These are phyloP conservation scores for Dryas drummondii DNA, from an alignment of 306 rosid species.

Conservation along the genomic window DNA sequence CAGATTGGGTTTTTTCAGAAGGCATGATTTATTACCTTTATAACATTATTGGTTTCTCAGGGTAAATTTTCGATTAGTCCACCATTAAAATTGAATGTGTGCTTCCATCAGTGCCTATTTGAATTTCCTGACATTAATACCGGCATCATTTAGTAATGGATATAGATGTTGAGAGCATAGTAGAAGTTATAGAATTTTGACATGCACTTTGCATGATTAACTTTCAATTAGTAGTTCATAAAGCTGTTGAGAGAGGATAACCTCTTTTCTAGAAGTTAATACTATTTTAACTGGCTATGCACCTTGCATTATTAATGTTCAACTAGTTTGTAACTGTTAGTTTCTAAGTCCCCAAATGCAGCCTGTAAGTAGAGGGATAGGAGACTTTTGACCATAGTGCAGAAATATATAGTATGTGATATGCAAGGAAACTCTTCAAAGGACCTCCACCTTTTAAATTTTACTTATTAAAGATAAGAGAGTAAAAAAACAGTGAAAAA, in stretches of 20 bases:
- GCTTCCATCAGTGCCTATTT: neutral
- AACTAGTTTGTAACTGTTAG: neutral
- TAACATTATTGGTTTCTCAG: neutral
- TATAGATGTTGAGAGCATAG: too few species aligned
- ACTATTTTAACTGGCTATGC: neutral
- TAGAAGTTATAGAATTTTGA: too few species aligned
- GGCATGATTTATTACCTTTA: too few species aligned
- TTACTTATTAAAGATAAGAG: too few species aligned
- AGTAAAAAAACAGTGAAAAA: neutral
- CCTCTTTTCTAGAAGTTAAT: neutral
- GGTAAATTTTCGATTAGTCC: neutral
- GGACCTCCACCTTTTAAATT: neutral
- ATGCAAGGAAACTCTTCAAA: neutral
- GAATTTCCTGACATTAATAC: neutral
- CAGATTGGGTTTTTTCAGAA: too few species aligned
- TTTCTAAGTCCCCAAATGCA: too few species aligned
- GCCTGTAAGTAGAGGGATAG: too few species aligned
- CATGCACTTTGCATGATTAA: too few species aligned
- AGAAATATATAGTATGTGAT: neutral
- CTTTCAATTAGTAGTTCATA: neutral
- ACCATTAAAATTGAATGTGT: neutral
- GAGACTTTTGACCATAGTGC: neutral
- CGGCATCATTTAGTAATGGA: too few species aligned
- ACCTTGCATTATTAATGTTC: neutral
- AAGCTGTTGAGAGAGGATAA: neutral